phyloP scores from a whole-genome alignment of 2,329 filamentous ascomycete species.

The Colletotrichum trifolii region DNA sequence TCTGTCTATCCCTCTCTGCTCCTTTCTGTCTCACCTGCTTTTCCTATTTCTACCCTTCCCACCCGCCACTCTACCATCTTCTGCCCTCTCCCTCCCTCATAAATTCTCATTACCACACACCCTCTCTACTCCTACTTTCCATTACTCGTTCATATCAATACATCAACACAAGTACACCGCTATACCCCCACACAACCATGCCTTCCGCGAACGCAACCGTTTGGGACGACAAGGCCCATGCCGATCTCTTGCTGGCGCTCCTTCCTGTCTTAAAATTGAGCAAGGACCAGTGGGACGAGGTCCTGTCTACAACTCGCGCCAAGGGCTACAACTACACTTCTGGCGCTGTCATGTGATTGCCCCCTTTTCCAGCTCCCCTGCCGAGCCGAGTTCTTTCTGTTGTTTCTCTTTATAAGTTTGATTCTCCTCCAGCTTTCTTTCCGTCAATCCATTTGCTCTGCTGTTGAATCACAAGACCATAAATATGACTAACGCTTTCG shows the following conservation, averaged over 20 bases:
- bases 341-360: constrained; percentile 53
- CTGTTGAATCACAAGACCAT: constrained; percentile 28
- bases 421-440: background rate
- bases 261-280: constrained; percentile 49
- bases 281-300: constrained; percentile 45
- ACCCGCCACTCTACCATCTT: constrained; percentile 10
- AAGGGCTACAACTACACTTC: constrained; percentile 53
- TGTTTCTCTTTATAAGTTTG: constrained; percentile 21
- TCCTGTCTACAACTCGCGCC: constrained; percentile 45
- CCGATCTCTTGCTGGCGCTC: constrained; percentile 51
- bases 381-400: background rate
- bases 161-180: constrained; percentile 14
- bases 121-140: background rate
- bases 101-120: background rate
- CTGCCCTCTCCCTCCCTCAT: background rate
- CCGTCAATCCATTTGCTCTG: background rate
- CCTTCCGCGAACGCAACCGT: constrained; percentile 18
- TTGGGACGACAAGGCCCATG: constrained; percentile 52
- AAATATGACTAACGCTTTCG: too few relatives aligned
- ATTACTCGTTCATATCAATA: background rate
- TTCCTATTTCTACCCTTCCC: constrained; percentile 8
- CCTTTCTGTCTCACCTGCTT: background rate
- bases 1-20: constrained; percentile 6
- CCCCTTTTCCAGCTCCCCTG: too few relatives aligned
- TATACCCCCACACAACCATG: constrained; percentile 30